A percentile compares a stretch with the other conserved stretches of the same genome.
Evolutionary conservation across 169 alveolate genomes (phyloP).

Genomic region (Plasmodium vivax): DNA sequence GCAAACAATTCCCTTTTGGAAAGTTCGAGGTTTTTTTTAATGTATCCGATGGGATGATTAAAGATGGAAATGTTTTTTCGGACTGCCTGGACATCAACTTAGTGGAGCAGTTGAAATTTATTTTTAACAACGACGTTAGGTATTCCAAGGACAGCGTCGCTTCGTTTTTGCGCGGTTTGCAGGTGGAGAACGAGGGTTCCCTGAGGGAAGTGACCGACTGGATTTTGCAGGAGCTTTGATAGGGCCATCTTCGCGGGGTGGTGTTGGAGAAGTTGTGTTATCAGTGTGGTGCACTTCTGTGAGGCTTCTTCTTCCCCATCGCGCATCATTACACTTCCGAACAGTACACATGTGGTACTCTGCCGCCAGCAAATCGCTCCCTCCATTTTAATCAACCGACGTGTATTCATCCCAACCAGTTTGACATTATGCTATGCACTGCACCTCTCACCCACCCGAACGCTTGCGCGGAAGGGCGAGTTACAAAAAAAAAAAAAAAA

Average conservation of each 20-base stretch:
- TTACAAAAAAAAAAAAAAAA: not conserved
- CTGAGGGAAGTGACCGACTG: constrained; percentile 28
- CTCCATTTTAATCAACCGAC: not conserved
- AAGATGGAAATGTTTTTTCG: constrained; percentile 78
- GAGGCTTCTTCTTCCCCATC: not conserved
- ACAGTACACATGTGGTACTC: not conserved
- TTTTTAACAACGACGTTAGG: constrained; percentile 63
- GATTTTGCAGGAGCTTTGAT: constrained; percentile 51
- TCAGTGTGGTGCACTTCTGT: not conserved
- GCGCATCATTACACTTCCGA: not conserved
- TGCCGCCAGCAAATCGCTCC: not conserved
- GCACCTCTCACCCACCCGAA: not conserved
- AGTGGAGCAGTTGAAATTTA: constrained; percentile 71
- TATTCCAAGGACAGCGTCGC: constrained; percentile 43
- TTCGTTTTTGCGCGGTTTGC: constrained; percentile 4
- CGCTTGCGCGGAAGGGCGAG: not conserved
- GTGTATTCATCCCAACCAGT: not conserved
- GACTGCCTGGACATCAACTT: constrained; percentile 82
- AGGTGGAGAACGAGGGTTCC: constrained; percentile 48
- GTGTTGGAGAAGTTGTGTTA: not conserved
- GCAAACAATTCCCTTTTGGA: constrained; percentile 58
- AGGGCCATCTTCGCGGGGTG: too few relatives aligned
- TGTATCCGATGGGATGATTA: constrained; percentile 43
- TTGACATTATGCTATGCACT: not conserved
- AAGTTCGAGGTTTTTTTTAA: constrained; percentile 33